Evolutionary conservation across 169 alveolate genomes (phyloP).

Genomic region (Plasmodium yoelii): DNA sequence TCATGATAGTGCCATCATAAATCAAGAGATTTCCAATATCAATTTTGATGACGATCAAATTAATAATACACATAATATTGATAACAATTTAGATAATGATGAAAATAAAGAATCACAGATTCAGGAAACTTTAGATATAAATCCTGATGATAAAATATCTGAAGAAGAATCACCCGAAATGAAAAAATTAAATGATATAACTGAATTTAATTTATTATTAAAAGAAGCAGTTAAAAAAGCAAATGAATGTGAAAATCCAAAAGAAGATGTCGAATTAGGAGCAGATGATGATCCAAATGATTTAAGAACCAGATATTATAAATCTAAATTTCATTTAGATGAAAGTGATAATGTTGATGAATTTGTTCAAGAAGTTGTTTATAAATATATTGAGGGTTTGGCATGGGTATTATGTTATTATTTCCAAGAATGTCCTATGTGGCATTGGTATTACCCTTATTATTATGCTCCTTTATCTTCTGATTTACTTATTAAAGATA

Average conservation of each 20-base stretch:
- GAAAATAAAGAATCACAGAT: background rate
- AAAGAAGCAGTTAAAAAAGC: conserved; percentile 75
- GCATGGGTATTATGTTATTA: conserved; percentile 95
- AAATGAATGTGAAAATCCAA: conserved; percentile 60
- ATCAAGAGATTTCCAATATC: background rate
- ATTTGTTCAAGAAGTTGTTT: conserved; percentile 77
- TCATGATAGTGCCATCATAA: background rate
- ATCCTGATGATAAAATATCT: background rate
- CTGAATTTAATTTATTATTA: conserved; percentile 52
- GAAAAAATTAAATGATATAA: conserved; percentile 31
- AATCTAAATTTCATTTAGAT: conserved; percentile 64
- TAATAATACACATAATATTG: background rate
- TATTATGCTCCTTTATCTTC: conserved; percentile 99
- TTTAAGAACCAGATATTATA: conserved; percentile 55
- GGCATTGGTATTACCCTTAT: conserved; percentile 99
- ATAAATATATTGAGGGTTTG: conserved; percentile 95
- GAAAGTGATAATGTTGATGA: conserved; percentile 51
- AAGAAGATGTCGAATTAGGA: conserved; percentile 74
- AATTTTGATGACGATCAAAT: background rate
- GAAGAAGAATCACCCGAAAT: conserved; percentile 4
- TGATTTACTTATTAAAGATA: conserved; percentile 88
- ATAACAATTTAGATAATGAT: background rate
- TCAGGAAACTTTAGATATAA: background rate
- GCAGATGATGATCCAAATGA: conserved; percentile 63
- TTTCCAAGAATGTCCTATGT: conserved; percentile 95